Evolutionary conservation across 495 filamentous ascomycete species (phyloP), one percentile per base, ranked within the genome.

Genomic region (Daldinia childiae): DNA sequence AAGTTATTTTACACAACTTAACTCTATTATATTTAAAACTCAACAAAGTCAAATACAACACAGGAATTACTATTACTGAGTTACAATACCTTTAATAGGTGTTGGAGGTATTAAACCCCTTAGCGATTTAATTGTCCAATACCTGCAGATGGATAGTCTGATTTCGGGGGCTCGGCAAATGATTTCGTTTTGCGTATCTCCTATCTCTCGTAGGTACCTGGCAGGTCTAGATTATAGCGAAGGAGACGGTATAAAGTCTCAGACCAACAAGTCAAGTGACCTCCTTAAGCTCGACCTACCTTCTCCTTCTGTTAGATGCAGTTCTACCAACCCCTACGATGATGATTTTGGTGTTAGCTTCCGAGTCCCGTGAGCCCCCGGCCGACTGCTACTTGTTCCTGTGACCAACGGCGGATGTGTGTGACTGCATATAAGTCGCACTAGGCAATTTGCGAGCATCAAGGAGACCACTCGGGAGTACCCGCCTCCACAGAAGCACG

Each of bases 351-450:
- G 69, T 62, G 64, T 72, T 68, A 65, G 66, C 59, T 45, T 9
- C 45, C 54, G 64, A 69, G 73, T 77, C 75, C 69, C 75, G 75
- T 77, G 75, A 77, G 74, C 4, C 57, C 38, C 57, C 54, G 45
- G 24, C 62, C 66, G 62, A 50, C 43, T 43, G 34, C 48, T 65
- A 57, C 57, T 52, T 73, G 71, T 73, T 73, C 71, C 71, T 73
- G 75, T 77, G 75, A 77, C 73, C 64, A 68, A 48, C 56, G 64
- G 39, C 55, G 63, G 70, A 74, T 77, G 75, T 76, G 75, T 77
- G 75, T 76, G 75, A 77, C 70, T 76, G 75, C 75, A 76, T 77
- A 68, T 77, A 68, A 68, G 65, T 66, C 64, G 66, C 71, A 69
- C 65, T 73, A 73, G 62, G 71, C 65, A 73, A 73, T 73, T 73